Percentiles rank a stretch among this genome's conserved stretches.
Conservation (phyloP, 352 stramenopile species). For the Phytophthora pluvialis region DNA sequence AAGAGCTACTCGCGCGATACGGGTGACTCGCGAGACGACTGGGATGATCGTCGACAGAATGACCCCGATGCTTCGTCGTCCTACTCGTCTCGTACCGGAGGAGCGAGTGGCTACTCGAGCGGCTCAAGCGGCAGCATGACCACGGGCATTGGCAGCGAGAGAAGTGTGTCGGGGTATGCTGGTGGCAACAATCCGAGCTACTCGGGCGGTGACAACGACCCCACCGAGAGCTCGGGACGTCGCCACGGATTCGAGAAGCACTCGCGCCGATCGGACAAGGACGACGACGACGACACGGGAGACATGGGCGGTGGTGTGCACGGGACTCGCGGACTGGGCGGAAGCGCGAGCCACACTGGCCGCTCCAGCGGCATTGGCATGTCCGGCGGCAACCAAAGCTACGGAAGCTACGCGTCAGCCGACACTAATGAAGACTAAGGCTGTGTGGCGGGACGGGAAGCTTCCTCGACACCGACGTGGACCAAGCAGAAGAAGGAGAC, state of each 20-base stretch:
- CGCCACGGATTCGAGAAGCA: conserved; percentile 7
- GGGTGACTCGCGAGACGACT: neutral
- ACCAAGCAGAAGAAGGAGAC: conserved; percentile 1
- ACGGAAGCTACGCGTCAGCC: conserved; percentile 10
- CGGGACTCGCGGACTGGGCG: conserved; percentile 11
- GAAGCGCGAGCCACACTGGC: neutral
- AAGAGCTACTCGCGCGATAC: conserved; percentile 32
- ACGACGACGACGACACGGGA: conserved; percentile 14
- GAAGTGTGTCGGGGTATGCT: conserved; percentile 19
- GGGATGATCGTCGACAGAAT: conserved; percentile 15
- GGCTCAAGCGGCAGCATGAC: conserved; percentile 14
- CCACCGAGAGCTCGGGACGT: conserved; percentile 4
- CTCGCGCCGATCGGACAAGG: conserved; percentile 12
- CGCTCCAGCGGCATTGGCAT: conserved; percentile 12
- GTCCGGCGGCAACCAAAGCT: conserved; percentile 15
- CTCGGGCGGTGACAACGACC: conserved; percentile 8
- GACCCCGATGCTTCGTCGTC: conserved; percentile 19
- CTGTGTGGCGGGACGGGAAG: neutral
- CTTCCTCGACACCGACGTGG: neutral
- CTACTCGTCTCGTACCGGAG: conserved; percentile 23
- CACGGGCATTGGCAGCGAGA: conserved; percentile 16
- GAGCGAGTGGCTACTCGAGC: conserved; percentile 22
- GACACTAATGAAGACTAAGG: conserved; percentile 26
- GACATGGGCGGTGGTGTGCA: conserved; percentile 7
- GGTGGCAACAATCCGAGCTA: conserved; percentile 14